Base-by-base conservation (phyloP, 2,329 filamentous ascomycete species). In the Penicillium glabrum region DNA sequence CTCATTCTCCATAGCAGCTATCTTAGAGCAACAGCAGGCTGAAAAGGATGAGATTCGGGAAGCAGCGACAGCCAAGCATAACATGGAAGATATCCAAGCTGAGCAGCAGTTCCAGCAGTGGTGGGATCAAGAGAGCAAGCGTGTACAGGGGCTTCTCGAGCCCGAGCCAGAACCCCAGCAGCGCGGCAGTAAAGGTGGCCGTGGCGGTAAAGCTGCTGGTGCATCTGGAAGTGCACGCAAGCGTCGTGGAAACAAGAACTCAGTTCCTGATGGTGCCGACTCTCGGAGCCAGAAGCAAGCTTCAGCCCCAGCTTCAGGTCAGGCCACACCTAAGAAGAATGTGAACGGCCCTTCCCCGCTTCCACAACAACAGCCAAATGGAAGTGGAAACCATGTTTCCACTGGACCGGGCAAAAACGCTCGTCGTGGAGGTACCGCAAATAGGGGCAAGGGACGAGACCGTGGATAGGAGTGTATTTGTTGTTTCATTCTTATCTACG, bases 51-150 rank as follows among this genome's bases (percentile, higher is more conserved):
- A 86, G 19, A 87, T 96, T 59, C 88, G 86, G 52, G 93, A 96
- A 70, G 91, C 92, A 1, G 87, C 87, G 11, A 77, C 73, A 14
- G 90, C 92, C 2, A 97, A 96, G 76, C 85, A 93, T 54, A 95
- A 90, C 61, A 78, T 99, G 29, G 88, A 96, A 69, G 95, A 98
- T 61, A 99, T 99, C 57, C 95, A 99, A 72, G 87, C 95, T 63
- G 95, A 99, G 75, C 95, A 99, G 70, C 91, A 91, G 51, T 99
- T 99, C 71, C 91, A 97, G 71, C 88, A 96, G 71, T 76, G 74
- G 74, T 75, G 72, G 72, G 72, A 76, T 24, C 68, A 75, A 54
- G 72, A 74, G 51, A 74, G 73, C 52, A 72, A 70, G 56, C 68
- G 74, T 29, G 63, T 75, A 8, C 73, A 74, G 60, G 68, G 70